Conservation (phyloP, 2,329 filamentous ascomycete species). For the Colletotrichum tropicale region DNA sequence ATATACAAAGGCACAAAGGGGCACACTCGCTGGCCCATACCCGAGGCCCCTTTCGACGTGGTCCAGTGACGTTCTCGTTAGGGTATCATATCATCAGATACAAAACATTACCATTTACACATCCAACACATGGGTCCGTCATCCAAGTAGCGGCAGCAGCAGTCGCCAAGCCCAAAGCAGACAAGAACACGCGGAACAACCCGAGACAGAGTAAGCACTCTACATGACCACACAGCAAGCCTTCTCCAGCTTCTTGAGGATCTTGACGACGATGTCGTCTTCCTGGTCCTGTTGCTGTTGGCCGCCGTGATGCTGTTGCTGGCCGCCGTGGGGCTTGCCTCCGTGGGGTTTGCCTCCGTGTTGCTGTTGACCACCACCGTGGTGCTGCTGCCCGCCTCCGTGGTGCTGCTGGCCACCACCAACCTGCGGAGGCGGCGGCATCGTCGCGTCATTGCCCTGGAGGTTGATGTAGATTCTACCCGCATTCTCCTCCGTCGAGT, state of each 20-base stretch:
- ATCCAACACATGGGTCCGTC: neutral
- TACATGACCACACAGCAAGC: conserved; percentile 80
- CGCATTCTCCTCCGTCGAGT: conserved; percentile 84
- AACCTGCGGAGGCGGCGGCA: conserved; percentile 38
- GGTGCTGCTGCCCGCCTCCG: conserved; percentile 44
- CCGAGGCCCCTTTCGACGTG: neutral
- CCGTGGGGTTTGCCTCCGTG: conserved; percentile 45
- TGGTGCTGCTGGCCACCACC: conserved; percentile 48
- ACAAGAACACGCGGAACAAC: neutral
- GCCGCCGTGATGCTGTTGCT: conserved; percentile 36
- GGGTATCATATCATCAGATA: neutral
- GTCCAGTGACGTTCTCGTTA: neutral
- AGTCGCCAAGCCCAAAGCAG: neutral
- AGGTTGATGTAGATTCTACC: conserved; percentile 90
- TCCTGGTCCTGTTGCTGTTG: conserved; percentile 57
- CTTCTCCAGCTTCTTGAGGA: conserved; percentile 70
- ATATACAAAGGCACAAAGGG: neutral
- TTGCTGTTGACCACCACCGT: conserved; percentile 43
- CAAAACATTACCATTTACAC: conserved; percentile 1
- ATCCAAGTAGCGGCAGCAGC: neutral
- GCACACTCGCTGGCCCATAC: neutral
- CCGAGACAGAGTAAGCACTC: conserved; percentile 16
- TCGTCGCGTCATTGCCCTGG: conserved; percentile 70
- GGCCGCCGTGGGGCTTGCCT: conserved; percentile 33
- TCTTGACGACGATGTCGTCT: conserved; percentile 64